phyloP scores from a whole-genome alignment of 2,329 filamentous ascomycete species.

The Microsporum ferrugineum region DNA sequence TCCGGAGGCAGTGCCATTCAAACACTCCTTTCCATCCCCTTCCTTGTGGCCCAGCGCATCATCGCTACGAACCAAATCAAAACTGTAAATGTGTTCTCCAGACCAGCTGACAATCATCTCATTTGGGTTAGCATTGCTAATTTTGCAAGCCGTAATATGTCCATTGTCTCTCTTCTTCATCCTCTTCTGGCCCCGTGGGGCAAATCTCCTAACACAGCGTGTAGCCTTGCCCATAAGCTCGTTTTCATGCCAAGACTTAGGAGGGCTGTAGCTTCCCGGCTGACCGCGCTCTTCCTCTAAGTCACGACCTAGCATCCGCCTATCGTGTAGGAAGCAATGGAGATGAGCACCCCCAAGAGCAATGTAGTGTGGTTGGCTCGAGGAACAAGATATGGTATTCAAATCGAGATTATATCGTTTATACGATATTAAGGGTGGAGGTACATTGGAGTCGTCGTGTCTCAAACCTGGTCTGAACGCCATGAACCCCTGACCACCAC shows the following conservation, averaged over 20 bases:
- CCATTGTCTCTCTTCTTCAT: constrained; percentile 41
- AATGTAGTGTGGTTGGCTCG: constrained; percentile 58
- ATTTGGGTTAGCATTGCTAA: constrained; percentile 56
- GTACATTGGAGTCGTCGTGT: constrained; percentile 42
- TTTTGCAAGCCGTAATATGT: constrained; percentile 60
- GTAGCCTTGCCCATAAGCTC: constrained; percentile 49
- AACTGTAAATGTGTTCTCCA: constrained; percentile 54
- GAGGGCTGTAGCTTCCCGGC: constrained; percentile 30
- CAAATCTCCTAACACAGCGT: constrained; percentile 55
- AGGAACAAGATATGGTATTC: constrained; percentile 57
- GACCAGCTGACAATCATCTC: constrained; percentile 60
- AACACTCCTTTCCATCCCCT: constrained; percentile 18
- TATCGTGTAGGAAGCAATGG: constrained; percentile 58
- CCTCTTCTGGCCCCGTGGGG: constrained; percentile 46
- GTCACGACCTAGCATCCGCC: constrained; percentile 55
- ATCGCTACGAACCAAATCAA: constrained; percentile 50
- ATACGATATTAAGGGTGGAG: constrained; percentile 56
- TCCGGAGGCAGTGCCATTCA: constrained; percentile 19
- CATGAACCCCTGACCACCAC: constrained; percentile 36
- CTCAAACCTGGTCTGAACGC: constrained; percentile 30
- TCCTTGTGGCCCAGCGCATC: constrained; percentile 40
- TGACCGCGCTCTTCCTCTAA: constrained; percentile 42
- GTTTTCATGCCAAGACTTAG: constrained; percentile 38
- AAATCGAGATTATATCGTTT: constrained; percentile 52
- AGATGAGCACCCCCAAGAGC: constrained; percentile 57